A percentile compares a stretch with the other conserved stretches of the same genome.
These are phyloP conservation scores for Pythium plurisporium DNA, from an alignment of 352 stramenopile species.

Conservation along the genomic window DNA sequence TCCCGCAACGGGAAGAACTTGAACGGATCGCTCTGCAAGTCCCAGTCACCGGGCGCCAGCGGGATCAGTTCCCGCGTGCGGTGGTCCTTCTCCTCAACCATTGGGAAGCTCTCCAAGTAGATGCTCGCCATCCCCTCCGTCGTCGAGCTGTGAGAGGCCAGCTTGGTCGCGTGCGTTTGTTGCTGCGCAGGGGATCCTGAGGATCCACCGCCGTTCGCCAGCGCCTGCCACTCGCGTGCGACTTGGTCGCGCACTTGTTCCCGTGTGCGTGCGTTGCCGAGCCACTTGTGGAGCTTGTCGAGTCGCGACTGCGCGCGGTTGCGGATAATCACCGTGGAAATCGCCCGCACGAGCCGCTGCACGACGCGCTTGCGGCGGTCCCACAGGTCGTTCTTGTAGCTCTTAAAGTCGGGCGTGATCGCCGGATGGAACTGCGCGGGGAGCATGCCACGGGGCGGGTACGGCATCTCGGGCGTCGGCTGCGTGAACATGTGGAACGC, in stretches of 20 bases:
- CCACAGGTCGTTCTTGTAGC: constrained; percentile 89
- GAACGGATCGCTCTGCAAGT: constrained; percentile 49
- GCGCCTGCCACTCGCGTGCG: constrained; percentile 39
- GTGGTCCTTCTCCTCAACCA: constrained; percentile 56
- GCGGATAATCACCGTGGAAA: constrained; percentile 73
- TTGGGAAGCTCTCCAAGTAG: constrained; percentile 52
- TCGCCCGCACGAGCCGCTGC: constrained; percentile 59
- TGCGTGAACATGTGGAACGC: constrained; percentile 30
- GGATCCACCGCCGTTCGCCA: background rate
- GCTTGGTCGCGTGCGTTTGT: background rate
- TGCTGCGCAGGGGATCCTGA: background rate
- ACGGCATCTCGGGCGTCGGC: constrained; percentile 20
- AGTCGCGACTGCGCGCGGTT: constrained; percentile 59
- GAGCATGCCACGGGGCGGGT: constrained; percentile 31
- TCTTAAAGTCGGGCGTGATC: constrained; percentile 69
- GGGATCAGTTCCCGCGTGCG: constrained; percentile 31
- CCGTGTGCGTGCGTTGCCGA: constrained; percentile 40
- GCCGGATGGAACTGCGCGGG: constrained; percentile 35
- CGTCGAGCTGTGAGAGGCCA: too few species aligned
- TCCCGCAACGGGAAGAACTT: constrained; percentile 58
- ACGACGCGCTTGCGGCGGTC: constrained; percentile 54
- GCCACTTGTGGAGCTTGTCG: constrained; percentile 44
- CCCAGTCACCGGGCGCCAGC: constrained; percentile 34
- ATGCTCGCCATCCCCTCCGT: constrained; percentile 1
- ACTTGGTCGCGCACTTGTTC: constrained; percentile 61